Evolutionary conservation across 352 stramenopile species (phyloP), one percentile per base, ranked within the genome.

Genomic region (Globisporangium uncinulatum): DNA sequence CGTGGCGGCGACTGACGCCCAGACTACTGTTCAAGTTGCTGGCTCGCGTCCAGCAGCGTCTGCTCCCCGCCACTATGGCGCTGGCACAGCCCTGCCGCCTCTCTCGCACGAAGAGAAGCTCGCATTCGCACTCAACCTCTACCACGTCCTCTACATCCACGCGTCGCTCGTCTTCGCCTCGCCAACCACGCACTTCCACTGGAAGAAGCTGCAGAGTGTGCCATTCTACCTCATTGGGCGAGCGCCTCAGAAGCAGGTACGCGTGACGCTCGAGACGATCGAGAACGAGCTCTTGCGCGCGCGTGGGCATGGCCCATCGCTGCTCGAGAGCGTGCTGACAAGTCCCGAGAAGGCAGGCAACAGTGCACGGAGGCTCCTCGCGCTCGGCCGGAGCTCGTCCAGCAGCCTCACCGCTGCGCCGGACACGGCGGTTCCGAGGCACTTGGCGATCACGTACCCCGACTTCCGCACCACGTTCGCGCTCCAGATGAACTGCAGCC

Each of bases 121-220:
- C 10, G 79, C 76, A 15, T 92, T 97, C 36, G 91, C 89, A 36
- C 56, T 98, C 29, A 97, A 98, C 58, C 24, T 97, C 6, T 97
- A 96, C 61, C 89, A 97, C 60, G 66, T 80, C 17, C 75, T 98
- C 37, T 84, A 90, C 21, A 81, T 97, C 37, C 89, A 98, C 76
- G 71, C 82, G 20, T 83, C 76, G 48, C 62, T 94, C 9, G 62
- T 92, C 17, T 69, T 89, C 46, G 79, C 74, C 11, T 50, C 63
- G 24, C 69, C 74, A 6, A 65, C 62, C 66, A 86, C 62, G 45
- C 78, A 81, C 57, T 74, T 74, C 42, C 76, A 77, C 79, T 96
- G 77, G 83, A 96, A 83, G 59, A 76, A 76, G 57, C 61, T 75
- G 57, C 91, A 87, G 56, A 75, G 51, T 0, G 56, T 83, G 6